Conservation (phyloP, 2,329 filamentous ascomycete species). For the Xylariaceae sp. region DNA sequence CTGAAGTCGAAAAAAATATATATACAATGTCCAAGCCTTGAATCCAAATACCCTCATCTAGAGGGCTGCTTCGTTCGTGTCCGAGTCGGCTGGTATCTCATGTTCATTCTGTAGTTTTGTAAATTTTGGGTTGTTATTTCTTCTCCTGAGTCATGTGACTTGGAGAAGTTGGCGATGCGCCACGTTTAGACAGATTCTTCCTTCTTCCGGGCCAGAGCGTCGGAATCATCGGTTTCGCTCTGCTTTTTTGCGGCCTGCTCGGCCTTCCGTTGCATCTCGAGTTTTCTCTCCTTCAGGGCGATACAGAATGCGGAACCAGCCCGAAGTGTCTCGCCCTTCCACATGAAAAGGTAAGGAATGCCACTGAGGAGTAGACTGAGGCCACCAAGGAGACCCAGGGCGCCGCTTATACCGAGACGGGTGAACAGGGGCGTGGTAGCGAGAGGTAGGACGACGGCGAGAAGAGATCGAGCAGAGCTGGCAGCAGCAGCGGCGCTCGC, state of each 20-base stretch:
- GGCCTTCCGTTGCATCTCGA: conserved; percentile 39
- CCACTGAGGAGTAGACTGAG: conserved; percentile 46
- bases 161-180: neutral
- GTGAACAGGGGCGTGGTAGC: conserved; percentile 47
- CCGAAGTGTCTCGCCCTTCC: conserved; percentile 51
- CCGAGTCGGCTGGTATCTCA: neutral
- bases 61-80: too few species aligned
- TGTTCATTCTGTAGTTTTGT: neutral
- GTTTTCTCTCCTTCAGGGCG: conserved; percentile 48
- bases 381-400: conserved; percentile 49
- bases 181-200: conserved; percentile 2
- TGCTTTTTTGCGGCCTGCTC: conserved; percentile 32
- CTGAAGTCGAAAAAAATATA: too few species aligned
- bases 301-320: conserved; percentile 57
- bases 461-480: conserved; percentile 43
- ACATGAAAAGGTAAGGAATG: conserved; percentile 50
- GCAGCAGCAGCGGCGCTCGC: conserved; percentile 51
- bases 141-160: neutral
- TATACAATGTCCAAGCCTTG: too few species aligned
- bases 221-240: neutral
- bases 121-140: neutral
- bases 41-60: too few species aligned
- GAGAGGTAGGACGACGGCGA: conserved; percentile 54
- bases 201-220: neutral
- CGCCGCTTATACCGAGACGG: conserved; percentile 43